These are phyloP conservation scores for Mycena albidolilacea DNA, from an alignment of 768 basidiomycete genomes.

Conservation along the genomic window DNA sequence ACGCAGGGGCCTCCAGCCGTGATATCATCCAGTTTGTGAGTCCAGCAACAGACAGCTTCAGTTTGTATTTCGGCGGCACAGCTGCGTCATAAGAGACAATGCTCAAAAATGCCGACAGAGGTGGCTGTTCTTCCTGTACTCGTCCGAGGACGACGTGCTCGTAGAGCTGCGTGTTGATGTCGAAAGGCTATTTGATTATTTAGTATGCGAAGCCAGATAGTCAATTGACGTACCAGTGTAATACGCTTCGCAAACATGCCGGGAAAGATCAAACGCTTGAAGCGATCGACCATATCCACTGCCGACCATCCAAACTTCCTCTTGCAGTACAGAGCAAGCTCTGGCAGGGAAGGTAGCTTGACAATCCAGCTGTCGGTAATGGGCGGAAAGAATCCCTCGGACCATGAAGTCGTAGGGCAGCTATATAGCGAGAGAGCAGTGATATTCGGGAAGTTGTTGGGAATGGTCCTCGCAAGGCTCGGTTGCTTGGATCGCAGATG, in stretches of 20 bases:
- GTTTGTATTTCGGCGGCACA: not conserved
- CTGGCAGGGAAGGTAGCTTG: constrained; percentile 24
- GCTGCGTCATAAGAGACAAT: not conserved
- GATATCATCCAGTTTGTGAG: not conserved
- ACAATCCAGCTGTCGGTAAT: constrained; percentile 1
- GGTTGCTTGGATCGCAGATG: constrained; percentile 3
- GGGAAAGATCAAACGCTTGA: constrained; percentile 16
- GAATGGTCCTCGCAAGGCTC: constrained; percentile 13
- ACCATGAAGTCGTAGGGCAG: constrained; percentile 30
- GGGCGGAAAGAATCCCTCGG: not conserved
- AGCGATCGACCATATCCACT: not conserved
- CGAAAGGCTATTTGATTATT: not conserved
- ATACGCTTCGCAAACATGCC: not conserved
- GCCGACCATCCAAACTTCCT: constrained; percentile 34
- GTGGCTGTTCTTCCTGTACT: not conserved
- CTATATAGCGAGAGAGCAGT: constrained; percentile 23
- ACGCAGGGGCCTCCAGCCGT: not conserved
- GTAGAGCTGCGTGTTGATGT: not conserved
- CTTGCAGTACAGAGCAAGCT: constrained; percentile 22
- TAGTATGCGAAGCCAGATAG: not conserved
- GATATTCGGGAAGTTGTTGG: constrained; percentile 27
- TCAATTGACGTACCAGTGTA: not conserved
- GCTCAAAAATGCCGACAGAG: not conserved
- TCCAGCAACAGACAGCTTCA: not conserved
- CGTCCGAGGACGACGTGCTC: not conserved